Base-by-base conservation (phyloP, 2,329 filamentous ascomycete genomes). In the Aspergillus sclerotialis region DNA sequence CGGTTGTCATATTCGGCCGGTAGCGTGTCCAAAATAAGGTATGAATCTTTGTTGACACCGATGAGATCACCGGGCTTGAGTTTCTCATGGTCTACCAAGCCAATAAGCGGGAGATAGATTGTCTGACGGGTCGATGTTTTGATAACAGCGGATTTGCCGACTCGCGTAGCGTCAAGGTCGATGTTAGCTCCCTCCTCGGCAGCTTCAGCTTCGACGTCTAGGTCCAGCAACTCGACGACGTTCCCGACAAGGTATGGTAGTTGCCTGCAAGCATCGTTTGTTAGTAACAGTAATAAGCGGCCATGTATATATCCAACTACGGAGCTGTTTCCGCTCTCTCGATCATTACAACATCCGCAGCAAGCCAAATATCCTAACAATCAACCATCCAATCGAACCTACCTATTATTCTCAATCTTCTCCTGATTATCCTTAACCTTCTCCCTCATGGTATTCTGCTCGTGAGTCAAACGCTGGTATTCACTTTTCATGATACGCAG, bases 401-500 rank as follows among this genome's bases (percentile, higher is more conserved):
- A 94, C 89, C 88, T 79, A 72, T 98, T 98, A 68, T 98, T 96
- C 49, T 93, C 89, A 56, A 98, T 98, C 78, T 98, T 98, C 51
- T 98, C 93, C 55, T 86, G 70, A 58, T 98, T 98, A 61, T 98
- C 92, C 75, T 95, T 96, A 65, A 98, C 96, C 73, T 95, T 96
- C 65, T 96, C 90, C 38, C 81, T 80, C 92, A 98, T 98, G 31
- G 86, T 82, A 32, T 83, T 80, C 70, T 94, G 94, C 69, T 98
- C 92, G 56, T 98, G 92, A 53, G 83, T 84, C 68, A 98, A 73
- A 51, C 92, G 82, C 60, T 94, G 89, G 53, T 80, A 88, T 66
- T 98, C 92, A 73, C 88, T 94, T 74, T 84, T 90, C 88, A 98
- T 96, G 67, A 98, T 96, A 55, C 92, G 78, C 55, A 92, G 84